A percentile compares a stretch with the other conserved stretches of the same genome.
Evolutionary conservation across 495 filamentous ascomycete species (phyloP).

Genomic region (Staphylotrichum longicolle): DNA sequence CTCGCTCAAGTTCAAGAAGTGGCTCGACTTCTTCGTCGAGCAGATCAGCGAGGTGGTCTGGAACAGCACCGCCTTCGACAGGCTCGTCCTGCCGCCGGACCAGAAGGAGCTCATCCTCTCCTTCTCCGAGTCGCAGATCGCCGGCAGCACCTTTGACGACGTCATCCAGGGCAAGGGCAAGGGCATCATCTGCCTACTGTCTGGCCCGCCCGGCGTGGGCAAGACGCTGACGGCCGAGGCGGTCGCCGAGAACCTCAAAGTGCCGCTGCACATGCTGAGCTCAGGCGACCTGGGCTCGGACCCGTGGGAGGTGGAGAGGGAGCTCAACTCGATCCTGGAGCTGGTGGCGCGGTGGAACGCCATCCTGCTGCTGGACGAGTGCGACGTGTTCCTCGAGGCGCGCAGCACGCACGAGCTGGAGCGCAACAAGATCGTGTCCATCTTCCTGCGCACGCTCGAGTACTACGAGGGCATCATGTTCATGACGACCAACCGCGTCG

Average conservation of each 20-base stretch:
- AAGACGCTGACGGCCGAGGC: slow-evolving; percentile 60
- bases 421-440: slow-evolving; percentile 55
- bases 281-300: slow-evolving; percentile 55
- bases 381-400: slow-evolving; percentile 64
- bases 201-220: slow-evolving; percentile 57
- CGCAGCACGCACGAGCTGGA: slow-evolving; percentile 53
- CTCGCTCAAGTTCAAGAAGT: slow-evolving; percentile 45
- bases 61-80: slow-evolving; percentile 55
- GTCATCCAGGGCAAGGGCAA: slow-evolving; percentile 56
- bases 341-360: slow-evolving; percentile 53
- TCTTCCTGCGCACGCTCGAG: slow-evolving; percentile 56
- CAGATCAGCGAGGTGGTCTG: slow-evolving; percentile 46
- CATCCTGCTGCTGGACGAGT: slow-evolving; percentile 62
- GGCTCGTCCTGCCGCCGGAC: slow-evolving; percentile 51
- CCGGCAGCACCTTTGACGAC: slow-evolving; percentile 61
- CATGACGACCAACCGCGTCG: slow-evolving; percentile 56
- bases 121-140: slow-evolving; percentile 48
- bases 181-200: slow-evolving; percentile 59
- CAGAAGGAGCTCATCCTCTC: slow-evolving; percentile 55
- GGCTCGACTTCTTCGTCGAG: slow-evolving; percentile 41
- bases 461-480: slow-evolving; percentile 61
- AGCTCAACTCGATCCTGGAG: slow-evolving; percentile 51
- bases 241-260: slow-evolving; percentile 51
- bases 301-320: slow-evolving; percentile 49
- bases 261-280: slow-evolving; percentile 55